Percentiles rank a stretch among this genome's conserved stretches.
These are phyloP conservation scores for Didymella glomerata DNA, from an alignment of 2,329 filamentous ascomycete species.

Conservation along the genomic window DNA sequence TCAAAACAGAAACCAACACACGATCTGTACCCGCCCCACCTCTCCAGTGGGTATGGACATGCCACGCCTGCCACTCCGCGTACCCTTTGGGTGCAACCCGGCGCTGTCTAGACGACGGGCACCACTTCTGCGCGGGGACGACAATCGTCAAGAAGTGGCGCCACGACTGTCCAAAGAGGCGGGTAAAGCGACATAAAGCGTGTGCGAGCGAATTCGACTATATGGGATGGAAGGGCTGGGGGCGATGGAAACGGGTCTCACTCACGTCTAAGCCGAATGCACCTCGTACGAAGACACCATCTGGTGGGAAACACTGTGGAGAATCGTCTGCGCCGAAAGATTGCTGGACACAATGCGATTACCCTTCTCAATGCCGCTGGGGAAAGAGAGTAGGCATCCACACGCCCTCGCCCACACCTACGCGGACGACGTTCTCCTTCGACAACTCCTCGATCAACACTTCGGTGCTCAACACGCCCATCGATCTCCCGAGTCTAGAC, in stretches of 20 bases:
- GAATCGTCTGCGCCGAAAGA: slow-evolving; percentile 28
- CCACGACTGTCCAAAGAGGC: slow-evolving; percentile 8
- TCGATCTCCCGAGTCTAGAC: slow-evolving; percentile 1
- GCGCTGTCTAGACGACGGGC: slow-evolving; percentile 63
- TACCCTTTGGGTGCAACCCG: slow-evolving; percentile 61
- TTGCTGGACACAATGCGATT: slow-evolving; percentile 58
- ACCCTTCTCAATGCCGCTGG: slow-evolving; percentile 57
- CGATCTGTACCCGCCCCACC: slow-evolving; percentile 33
- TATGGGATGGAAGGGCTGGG: slow-evolving; percentile 59
- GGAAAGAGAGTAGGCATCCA: slow-evolving; percentile 42
- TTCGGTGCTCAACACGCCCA: neutral
- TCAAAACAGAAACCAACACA: slow-evolving; percentile 26
- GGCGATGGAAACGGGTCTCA: slow-evolving; percentile 50
- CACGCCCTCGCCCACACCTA: slow-evolving; percentile 25
- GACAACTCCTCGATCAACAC: neutral
- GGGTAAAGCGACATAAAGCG: slow-evolving; percentile 48
- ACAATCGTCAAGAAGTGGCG: slow-evolving; percentile 50
- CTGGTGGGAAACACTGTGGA: no score
- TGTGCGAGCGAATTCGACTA: slow-evolving; percentile 64
- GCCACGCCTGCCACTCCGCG: slow-evolving; percentile 59
- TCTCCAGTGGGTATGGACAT: slow-evolving; percentile 62
- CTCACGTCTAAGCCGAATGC: no score
- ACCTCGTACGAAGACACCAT: neutral
- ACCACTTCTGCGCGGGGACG: slow-evolving; percentile 62
- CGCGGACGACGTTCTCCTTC: neutral